A percentile compares a stretch with the other conserved stretches of the same genome.
phyloP scores from a whole-genome alignment of 805 yeast genomes.

The Monosporozyma yasuniensis region DNA sequence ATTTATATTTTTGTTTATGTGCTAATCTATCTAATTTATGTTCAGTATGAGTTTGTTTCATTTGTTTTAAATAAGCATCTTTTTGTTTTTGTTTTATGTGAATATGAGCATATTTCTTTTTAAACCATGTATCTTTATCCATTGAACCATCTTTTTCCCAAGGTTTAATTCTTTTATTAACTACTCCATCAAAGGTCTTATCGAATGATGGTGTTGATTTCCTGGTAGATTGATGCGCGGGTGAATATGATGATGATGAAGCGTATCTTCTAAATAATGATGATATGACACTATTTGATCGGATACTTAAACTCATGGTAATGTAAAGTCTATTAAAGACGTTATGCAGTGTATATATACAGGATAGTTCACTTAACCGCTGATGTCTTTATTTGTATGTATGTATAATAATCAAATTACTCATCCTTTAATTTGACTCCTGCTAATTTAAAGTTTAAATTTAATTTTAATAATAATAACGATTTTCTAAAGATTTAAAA shows the following conservation, averaged over 20 bases:
- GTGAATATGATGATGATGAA: not conserved
- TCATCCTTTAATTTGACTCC: not conserved
- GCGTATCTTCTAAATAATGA: not conserved
- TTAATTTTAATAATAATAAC: no score
- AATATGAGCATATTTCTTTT: constrained; percentile 53
- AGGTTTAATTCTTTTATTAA: constrained; percentile 35
- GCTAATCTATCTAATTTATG: not conserved
- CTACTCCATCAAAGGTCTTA: constrained; percentile 2
- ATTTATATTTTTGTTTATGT: not conserved
- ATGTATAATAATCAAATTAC: no score
- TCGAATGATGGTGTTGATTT: not conserved
- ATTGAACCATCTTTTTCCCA: constrained; percentile 54
- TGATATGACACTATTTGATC: not conserved
- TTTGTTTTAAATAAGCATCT: constrained; percentile 13
- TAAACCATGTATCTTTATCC: constrained; percentile 55
- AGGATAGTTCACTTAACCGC: no score
- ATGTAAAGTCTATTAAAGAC: no score
- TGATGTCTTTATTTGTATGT: no score
- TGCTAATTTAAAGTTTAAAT: not conserved
- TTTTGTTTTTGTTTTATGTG: constrained; percentile 40
- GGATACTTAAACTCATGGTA: not conserved
- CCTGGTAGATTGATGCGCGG: not conserved
- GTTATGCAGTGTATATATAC: no score
- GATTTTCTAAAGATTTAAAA: no score
- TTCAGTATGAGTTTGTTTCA: not conserved